Conservation (phyloP, 2,329 filamentous ascomycete genomes). For the Furcasterigmium sp. region DNA sequence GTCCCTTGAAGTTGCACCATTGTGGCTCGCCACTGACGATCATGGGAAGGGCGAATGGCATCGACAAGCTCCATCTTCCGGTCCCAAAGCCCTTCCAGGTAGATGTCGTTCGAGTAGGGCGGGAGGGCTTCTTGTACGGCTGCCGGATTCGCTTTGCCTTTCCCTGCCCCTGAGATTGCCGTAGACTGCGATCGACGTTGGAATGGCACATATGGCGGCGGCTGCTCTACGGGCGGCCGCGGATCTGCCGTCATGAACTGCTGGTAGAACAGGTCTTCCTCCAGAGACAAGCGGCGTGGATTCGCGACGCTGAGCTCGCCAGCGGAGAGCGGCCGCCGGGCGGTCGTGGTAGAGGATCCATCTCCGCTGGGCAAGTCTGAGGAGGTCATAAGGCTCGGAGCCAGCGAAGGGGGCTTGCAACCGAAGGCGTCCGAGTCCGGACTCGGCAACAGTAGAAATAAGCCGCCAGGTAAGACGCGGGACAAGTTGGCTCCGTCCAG, state of each 20-base stretch:
- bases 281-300: conserved; percentile 37
- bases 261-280: conserved; percentile 50
- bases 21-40: conserved; percentile 59
- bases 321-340: conserved; percentile 31
- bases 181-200: conserved; percentile 12
- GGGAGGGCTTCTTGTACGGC: conserved; percentile 28
- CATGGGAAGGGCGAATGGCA: conserved; percentile 55
- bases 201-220: conserved; percentile 37
- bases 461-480: neutral
- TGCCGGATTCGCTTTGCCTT: conserved; percentile 8
- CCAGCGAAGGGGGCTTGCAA: neutral
- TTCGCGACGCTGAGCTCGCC: conserved; percentile 18
- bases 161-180: conserved; percentile 13
- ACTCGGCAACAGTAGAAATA: no score
- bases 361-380: conserved; percentile 8
- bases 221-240: conserved; percentile 35
- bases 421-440: neutral
- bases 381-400: neutral
- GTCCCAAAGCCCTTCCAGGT: conserved; percentile 51
- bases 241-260: conserved; percentile 41
- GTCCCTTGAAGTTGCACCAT: conserved; percentile 65
- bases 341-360: conserved; percentile 19
- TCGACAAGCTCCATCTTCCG: conserved; percentile 64
- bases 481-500: neutral
- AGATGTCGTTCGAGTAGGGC: conserved; percentile 51